A percentile compares a stretch with the other conserved stretches of the same genome.
Conservation (phyloP, 108 stramenopile genomes). For the Chaetoceros muelleri region DNA sequence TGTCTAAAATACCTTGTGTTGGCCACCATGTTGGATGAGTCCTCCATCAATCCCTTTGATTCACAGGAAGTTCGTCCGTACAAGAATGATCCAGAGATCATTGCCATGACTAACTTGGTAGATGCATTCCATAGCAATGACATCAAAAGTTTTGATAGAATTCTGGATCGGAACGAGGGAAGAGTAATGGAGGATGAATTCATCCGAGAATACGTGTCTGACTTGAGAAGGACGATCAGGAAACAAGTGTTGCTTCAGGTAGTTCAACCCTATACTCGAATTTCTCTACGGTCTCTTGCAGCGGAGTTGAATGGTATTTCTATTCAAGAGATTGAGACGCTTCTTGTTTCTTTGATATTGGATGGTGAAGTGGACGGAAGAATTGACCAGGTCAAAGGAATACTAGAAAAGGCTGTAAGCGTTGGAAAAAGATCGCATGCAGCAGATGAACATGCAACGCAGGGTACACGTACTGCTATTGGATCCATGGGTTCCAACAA, state of each 20-base stretch:
- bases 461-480: no score
- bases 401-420: conserved; percentile 29
- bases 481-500: no score
- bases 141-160: conserved; percentile 67
- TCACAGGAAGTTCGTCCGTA: conserved; percentile 89
- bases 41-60: conserved; percentile 90
- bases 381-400: conserved; percentile 70
- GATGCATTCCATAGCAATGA: conserved; percentile 83
- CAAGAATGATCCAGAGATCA: conserved; percentile 87
- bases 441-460: no score
- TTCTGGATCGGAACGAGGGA: conserved; percentile 66
- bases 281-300: conserved; percentile 65
- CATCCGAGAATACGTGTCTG: conserved; percentile 77
- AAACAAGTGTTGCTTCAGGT: conserved; percentile 76
- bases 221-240: conserved; percentile 82
- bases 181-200: conserved; percentile 90
- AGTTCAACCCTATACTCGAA: conserved; percentile 81
- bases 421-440: no score
- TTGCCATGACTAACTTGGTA: conserved; percentile 88
- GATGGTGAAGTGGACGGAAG: conserved; percentile 71
- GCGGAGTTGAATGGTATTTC: conserved; percentile 81
- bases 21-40: conserved; percentile 85
- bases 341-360: conserved; percentile 77
- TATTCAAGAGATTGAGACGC: conserved; percentile 70
- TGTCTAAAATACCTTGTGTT: conserved; percentile 90